A percentile compares a stretch with the other conserved stretches of the same genome.
phyloP scores from a whole-genome alignment of 164 flowering plant genomes.

The Brasenia schreberi region DNA sequence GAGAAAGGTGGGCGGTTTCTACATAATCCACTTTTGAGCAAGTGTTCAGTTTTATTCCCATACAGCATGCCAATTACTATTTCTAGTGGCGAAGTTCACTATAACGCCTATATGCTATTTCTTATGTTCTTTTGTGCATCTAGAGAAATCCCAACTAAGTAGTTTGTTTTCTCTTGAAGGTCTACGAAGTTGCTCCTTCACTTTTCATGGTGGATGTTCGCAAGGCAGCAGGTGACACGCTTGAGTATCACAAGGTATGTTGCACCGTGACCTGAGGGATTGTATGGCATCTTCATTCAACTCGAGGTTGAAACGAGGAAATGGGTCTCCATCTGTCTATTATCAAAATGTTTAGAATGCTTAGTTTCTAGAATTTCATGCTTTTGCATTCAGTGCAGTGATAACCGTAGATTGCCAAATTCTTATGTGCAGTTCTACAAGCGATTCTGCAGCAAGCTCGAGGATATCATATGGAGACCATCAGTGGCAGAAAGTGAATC shows the following conservation, averaged over 20 bases:
- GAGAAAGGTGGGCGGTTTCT: too few relatives aligned
- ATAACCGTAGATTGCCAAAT: not conserved
- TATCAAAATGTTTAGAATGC: not conserved
- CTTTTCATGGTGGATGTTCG: constrained; percentile 97
- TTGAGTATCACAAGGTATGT: constrained; percentile 89
- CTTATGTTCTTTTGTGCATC: too few relatives aligned
- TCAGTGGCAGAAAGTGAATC: constrained; percentile 27
- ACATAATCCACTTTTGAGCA: too few relatives aligned
- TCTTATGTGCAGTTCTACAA: constrained; percentile 76
- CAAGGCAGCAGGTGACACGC: constrained; percentile 92
- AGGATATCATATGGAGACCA: constrained; percentile 72
- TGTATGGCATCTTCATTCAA: not conserved
- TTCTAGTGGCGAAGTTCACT: too few relatives aligned
- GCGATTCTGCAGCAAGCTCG: constrained; percentile 48
- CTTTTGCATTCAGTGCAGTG: not conserved
- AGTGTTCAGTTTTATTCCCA: too few relatives aligned
- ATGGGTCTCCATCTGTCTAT: too few relatives aligned
- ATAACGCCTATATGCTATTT: too few relatives aligned
- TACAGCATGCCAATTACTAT: too few relatives aligned
- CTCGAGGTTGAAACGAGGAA: not conserved
- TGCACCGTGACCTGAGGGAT: not conserved
- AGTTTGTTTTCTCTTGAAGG: constrained; percentile 19
- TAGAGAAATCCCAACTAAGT: not conserved
- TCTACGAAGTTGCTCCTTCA: constrained; percentile 85
- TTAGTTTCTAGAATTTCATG: not conserved